phyloP scores from a whole-genome alignment of 257 asterid species.

The Gardenia jasminoides region DNA sequence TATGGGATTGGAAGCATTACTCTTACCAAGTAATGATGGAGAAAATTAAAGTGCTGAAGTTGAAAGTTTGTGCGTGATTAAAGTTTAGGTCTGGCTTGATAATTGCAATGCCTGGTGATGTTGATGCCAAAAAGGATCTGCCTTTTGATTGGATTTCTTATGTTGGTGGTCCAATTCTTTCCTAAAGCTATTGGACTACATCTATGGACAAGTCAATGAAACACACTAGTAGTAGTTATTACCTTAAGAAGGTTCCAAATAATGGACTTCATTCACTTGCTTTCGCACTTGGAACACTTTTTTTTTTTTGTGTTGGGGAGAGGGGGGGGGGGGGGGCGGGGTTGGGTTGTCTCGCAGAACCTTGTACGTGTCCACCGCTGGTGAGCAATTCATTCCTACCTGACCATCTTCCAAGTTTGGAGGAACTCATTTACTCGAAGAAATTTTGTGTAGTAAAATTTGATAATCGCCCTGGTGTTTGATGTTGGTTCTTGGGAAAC shows the following conservation, averaged over 20 bases:
- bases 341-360: neutral
- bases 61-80: constrained; percentile 1
- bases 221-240: neutral
- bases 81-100: neutral
- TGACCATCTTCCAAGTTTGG: neutral
- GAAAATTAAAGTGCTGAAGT: neutral
- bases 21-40: neutral
- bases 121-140: neutral
- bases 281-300: constrained; percentile 7
- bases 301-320: no score
- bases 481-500: neutral
- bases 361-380: neutral
- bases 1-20: neutral
- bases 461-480: neutral
- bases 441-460: neutral
- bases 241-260: constrained; percentile 15
- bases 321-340: no score
- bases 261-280: neutral
- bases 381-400: neutral
- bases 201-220: neutral
- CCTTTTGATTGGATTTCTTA: neutral
- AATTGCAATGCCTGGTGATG: constrained; percentile 3
- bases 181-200: neutral
- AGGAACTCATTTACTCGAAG: neutral
- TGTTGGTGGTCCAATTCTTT: constrained; percentile 6